These are phyloP conservation scores for Pleurotus tuber-regium DNA, from an alignment of 768 basidiomycete genomes.

Conservation along the genomic window DNA sequence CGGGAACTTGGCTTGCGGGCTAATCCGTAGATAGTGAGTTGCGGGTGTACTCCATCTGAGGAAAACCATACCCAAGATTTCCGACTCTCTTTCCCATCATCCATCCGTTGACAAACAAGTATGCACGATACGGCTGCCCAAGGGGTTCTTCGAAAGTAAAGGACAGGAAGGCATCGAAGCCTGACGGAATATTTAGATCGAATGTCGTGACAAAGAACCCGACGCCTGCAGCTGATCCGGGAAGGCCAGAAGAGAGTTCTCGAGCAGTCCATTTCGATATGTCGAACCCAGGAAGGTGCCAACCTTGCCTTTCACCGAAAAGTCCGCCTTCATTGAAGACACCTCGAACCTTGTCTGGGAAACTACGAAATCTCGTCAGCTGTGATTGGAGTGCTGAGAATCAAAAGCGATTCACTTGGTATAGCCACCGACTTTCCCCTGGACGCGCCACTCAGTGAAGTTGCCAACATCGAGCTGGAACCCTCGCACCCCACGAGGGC, in stretches of 20 bases:
- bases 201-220: conserved; percentile 84
- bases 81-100: conserved; percentile 82
- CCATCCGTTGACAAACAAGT: conserved; percentile 85
- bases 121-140: conserved; percentile 66
- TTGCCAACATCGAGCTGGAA: conserved; percentile 62
- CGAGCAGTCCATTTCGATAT: conserved; percentile 58
- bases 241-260: conserved; percentile 58
- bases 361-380: too few relatives aligned
- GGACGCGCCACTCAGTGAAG: conserved; percentile 67
- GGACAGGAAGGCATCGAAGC: conserved; percentile 66
- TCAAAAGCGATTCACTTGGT: conserved; percentile 38
- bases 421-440: conserved; percentile 77
- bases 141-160: conserved; percentile 64
- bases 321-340: conserved; percentile 73
- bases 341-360: conserved; percentile 69
- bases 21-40: conserved; percentile 19
- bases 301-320: conserved; percentile 63
- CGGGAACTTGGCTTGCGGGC: conserved; percentile 79
- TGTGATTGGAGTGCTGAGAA: too few relatives aligned
- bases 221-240: conserved; percentile 57
- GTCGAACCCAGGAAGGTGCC: conserved; percentile 75
- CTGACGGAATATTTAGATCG: conserved; percentile 55
- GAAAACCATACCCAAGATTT: conserved; percentile 53
- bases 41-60: too few relatives aligned
- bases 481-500: conserved; percentile 76